Conservation (phyloP, 2,329 filamentous ascomycete species). For the Ascochyta pisi region DNA sequence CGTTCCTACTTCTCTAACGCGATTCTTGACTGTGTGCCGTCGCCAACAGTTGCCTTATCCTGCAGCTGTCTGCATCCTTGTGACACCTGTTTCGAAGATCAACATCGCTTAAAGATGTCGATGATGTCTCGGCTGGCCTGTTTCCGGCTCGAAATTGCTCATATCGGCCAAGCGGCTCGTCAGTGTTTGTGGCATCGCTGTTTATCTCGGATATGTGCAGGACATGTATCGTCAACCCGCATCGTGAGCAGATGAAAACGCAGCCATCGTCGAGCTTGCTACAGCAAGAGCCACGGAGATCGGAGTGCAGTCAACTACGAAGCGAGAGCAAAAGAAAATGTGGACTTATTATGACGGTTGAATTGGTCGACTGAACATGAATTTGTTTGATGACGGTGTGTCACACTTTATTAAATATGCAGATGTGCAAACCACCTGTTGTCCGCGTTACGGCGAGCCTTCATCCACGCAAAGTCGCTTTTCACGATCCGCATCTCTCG, state of each 20-base stretch:
- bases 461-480: too few relatives aligned
- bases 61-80: not conserved
- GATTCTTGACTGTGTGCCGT: not conserved
- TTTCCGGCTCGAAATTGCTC: conserved; percentile 1
- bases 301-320: not conserved
- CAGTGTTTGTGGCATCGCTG: not conserved
- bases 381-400: too few relatives aligned
- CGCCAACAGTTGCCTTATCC: conserved; percentile 8
- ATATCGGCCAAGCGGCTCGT: not conserved
- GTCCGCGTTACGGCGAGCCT: too few relatives aligned
- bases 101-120: conserved; percentile 7
- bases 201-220: not conserved
- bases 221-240: not conserved
- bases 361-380: not conserved
- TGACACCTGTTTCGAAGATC: conserved; percentile 5
- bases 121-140: conserved; percentile 1
- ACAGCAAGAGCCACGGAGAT: not conserved
- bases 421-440: too few relatives aligned
- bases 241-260: not conserved
- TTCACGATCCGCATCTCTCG: too few relatives aligned
- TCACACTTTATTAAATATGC: too few relatives aligned
- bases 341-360: not conserved
- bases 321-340: not conserved
- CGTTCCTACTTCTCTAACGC: not conserved
- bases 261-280: not conserved